These are phyloP conservation scores for Orbilia oligospora DNA, from an alignment of 2,329 filamentous ascomycete species.

Conservation along the genomic window DNA sequence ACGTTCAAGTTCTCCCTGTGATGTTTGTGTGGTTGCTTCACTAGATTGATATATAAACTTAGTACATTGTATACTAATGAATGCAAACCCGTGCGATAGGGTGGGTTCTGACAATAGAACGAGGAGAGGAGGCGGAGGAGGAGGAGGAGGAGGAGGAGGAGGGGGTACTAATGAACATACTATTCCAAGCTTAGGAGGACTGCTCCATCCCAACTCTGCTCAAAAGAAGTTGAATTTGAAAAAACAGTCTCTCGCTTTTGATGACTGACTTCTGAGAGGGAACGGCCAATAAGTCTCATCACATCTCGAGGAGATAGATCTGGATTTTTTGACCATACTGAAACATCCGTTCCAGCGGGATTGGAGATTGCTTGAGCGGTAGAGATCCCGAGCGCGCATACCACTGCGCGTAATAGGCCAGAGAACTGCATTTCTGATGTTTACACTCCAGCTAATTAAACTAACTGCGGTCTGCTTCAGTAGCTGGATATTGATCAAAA, in stretches of 20 bases:
- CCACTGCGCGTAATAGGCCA: constrained; percentile 8
- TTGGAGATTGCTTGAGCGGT: constrained; percentile 1
- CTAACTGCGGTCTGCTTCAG: not conserved
- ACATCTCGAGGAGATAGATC: constrained; percentile 24
- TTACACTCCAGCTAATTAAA: not conserved
- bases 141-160: too few species aligned
- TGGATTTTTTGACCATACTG: constrained; percentile 18
- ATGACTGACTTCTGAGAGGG: constrained; percentile 35
- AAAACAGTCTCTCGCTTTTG: constrained; percentile 62
- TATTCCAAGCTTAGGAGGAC: constrained; percentile 65
- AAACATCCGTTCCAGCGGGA: constrained; percentile 5
- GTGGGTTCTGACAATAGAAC: not conserved
- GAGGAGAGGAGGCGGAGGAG: not conserved
- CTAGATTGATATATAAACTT: not conserved
- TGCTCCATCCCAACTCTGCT: constrained; percentile 68
- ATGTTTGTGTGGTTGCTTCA: not conserved
- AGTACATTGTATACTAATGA: not conserved
- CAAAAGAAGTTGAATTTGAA: constrained; percentile 66
- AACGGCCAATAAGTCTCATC: constrained; percentile 34
- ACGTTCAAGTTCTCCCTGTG: constrained; percentile 6
- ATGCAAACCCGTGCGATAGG: not conserved
- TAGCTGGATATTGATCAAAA: not conserved
- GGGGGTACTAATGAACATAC: constrained; percentile 29
- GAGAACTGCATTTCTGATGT: constrained; percentile 39
- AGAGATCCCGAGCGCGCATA: constrained; percentile 20